These are phyloP conservation scores for thale cress (Arabidopsis thaliana) DNA, from an alignment of 345 rosid genomes.

Conservation along the genomic window TAIR10.1 NC_003071.7:14649501-14650000, in stretches of 20 bases:
- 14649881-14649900: conserved; percentile 37
- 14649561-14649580: background rate
- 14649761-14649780: conserved; percentile 1
- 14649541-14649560: background rate
- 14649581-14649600: background rate
- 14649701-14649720: no score
- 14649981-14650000: conserved; percentile 16
- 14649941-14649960: conserved; percentile 31
- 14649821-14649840: conserved; percentile 30
- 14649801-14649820: conserved; percentile 26
- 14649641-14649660: background rate
- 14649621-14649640: background rate
- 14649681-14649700: background rate
- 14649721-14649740: background rate
- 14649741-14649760: background rate
- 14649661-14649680: background rate
- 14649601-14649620: background rate
- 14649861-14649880: conserved; percentile 28
- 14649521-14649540: background rate
- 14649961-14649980: conserved; percentile 20
- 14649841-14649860: conserved; percentile 29
- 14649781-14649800: conserved; percentile 6
- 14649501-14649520: no score
- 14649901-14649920: conserved; percentile 33
- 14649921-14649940: conserved; percentile 37